A percentile compares a stretch with the other conserved stretches of the same genome.
These are phyloP conservation scores for Pleurotus cornucopiae DNA, from an alignment of 768 basidiomycete species.

Conservation along the genomic window DNA sequence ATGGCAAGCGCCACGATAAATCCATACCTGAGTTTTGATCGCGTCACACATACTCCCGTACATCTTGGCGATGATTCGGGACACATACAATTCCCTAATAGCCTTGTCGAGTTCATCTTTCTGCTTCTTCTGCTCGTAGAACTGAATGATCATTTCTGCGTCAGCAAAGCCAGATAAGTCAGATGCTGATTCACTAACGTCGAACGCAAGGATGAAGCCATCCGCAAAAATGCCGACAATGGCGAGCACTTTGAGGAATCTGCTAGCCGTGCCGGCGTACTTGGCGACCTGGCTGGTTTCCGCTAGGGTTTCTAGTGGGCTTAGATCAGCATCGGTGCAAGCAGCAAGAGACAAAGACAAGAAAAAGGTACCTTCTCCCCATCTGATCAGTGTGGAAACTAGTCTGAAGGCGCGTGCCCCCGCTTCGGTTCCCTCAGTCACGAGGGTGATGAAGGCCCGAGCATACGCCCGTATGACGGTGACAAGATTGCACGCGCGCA, in stretches of 20 bases:
- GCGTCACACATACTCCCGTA: constrained; percentile 3
- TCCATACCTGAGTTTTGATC: not conserved
- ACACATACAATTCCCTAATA: constrained; percentile 2
- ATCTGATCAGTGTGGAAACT: not conserved
- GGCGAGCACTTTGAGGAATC: constrained; percentile 7
- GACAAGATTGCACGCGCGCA: not conserved
- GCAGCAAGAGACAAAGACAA: not conserved
- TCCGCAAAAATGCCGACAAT: constrained; percentile 9
- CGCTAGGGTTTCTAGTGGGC: not conserved
- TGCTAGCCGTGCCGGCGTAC: constrained; percentile 1
- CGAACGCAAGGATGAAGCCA: constrained; percentile 9
- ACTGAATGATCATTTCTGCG: not conserved
- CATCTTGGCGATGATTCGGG: constrained; percentile 7
- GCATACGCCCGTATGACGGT: not conserved
- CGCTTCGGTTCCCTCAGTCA: constrained; percentile 1
- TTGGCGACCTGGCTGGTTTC: constrained; percentile 3
- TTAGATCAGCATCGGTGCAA: not conserved
- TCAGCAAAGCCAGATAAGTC: not conserved
- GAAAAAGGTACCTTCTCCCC: not conserved
- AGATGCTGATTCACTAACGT: not conserved
- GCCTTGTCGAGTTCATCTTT: not conserved
- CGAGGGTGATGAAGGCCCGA: constrained; percentile 3
- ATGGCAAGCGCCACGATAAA: no score
- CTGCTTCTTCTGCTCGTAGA: constrained; percentile 6
- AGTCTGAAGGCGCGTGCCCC: not conserved